phyloP scores from a whole-genome alignment of 2,329 filamentous ascomycete genomes.

The Ophiocordyceps camponoti-leonardi region DNA sequence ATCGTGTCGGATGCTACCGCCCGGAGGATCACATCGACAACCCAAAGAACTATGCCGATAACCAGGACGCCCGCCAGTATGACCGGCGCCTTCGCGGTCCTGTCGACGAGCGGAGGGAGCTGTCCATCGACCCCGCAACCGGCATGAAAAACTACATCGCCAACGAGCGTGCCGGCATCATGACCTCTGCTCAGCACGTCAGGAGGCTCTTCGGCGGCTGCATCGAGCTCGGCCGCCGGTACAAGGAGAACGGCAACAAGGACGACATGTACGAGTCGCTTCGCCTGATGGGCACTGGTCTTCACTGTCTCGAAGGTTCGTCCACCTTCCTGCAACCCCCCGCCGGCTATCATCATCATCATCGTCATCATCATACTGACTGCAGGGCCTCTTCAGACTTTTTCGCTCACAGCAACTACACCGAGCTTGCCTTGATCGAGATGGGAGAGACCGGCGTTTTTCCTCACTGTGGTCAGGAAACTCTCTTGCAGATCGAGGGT shows the following conservation, averaged over 20 bases:
- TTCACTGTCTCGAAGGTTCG: slow-evolving; percentile 70
- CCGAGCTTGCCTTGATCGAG: slow-evolving; percentile 74
- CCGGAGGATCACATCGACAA: slow-evolving; percentile 65
- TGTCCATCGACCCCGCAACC: slow-evolving; percentile 57
- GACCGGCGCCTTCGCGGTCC: slow-evolving; percentile 67
- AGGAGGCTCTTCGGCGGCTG: slow-evolving; percentile 54
- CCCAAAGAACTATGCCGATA: slow-evolving; percentile 78
- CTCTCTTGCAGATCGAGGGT: slow-evolving; percentile 52
- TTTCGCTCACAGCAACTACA: slow-evolving; percentile 87
- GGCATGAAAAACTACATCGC: slow-evolving; percentile 93
- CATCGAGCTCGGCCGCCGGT: slow-evolving; percentile 66
- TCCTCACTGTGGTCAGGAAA: slow-evolving; percentile 66
- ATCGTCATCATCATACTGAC: background rate
- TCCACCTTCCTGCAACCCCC: no score
- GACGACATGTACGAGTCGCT: slow-evolving; percentile 78
- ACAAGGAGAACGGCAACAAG: slow-evolving; percentile 36
- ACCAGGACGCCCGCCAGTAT: slow-evolving; percentile 68
- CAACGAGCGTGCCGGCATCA: slow-evolving; percentile 60
- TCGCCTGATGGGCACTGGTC: slow-evolving; percentile 68
- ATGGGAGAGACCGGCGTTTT: slow-evolving; percentile 68
- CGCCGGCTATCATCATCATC: no score
- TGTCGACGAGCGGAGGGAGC: slow-evolving; percentile 60
- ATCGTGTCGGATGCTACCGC: slow-evolving; percentile 67
- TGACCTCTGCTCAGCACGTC: slow-evolving; percentile 66
- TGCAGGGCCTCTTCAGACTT: slow-evolving; percentile 38